These are phyloP conservation scores for Tylopilus vinaceipallidus DNA, from an alignment of 768 basidiomycete genomes.

Conservation along the genomic window DNA sequence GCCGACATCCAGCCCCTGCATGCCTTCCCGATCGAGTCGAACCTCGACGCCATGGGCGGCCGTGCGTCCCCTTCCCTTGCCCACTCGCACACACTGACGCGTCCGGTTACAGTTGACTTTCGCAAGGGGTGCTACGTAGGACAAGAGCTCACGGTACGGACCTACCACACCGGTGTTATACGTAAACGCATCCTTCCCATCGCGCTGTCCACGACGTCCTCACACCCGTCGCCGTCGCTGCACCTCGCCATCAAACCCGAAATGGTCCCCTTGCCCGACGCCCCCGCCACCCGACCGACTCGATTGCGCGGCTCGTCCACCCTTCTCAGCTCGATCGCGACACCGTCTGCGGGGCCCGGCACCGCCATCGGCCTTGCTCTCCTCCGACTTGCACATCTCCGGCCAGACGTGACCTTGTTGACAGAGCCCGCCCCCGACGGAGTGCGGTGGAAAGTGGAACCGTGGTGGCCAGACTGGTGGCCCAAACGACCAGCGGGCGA, in stretches of 20 bases:
- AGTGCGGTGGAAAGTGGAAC: constrained; percentile 43
- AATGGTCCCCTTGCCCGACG: constrained; percentile 20
- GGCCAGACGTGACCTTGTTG: constrained; percentile 23
- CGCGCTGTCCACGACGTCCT: constrained; percentile 38
- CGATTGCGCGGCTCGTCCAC: constrained; percentile 75
- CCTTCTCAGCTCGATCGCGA: constrained; percentile 55
- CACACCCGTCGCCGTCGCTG: constrained; percentile 13
- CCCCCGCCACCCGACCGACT: constrained; percentile 37
- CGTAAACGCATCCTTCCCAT: constrained; percentile 90
- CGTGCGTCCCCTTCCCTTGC: constrained; percentile 48
- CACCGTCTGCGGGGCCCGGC: constrained; percentile 16
- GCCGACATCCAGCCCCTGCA: constrained; percentile 73
- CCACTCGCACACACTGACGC: not conserved
- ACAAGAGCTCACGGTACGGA: constrained; percentile 94
- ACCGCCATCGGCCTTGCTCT: constrained; percentile 72
- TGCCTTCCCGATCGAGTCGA: constrained; percentile 92
- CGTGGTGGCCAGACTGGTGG: constrained; percentile 73
- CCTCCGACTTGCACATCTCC: constrained; percentile 69
- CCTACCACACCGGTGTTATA: constrained; percentile 90
- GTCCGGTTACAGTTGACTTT: constrained; percentile 72
- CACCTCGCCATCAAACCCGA: constrained; percentile 29
- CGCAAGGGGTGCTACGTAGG: constrained; percentile 98
- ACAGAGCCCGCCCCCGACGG: constrained; percentile 21
- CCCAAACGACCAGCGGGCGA: constrained; percentile 32
- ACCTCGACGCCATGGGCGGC: constrained; percentile 92